These are phyloP conservation scores for Ophiostoma ips DNA, from an alignment of 2,329 filamentous ascomycete species.

Conservation along the genomic window DNA sequence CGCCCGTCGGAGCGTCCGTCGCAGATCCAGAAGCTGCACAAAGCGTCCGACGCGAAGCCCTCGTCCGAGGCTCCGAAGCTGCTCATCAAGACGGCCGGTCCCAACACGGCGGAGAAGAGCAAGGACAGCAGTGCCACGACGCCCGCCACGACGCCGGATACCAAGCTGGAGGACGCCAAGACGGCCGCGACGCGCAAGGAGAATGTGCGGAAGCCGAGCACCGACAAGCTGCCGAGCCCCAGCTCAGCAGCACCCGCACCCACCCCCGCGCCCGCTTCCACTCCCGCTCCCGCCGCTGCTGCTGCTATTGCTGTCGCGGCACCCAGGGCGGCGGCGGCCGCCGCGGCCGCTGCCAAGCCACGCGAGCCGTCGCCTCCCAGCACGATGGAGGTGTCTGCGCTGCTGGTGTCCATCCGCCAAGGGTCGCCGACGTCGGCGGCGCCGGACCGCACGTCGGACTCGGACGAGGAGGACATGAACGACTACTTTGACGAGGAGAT, in stretches of 20 bases:
- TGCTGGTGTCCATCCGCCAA: constrained; percentile 10
- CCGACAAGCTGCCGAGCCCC: background rate
- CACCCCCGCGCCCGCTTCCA: too few relatives aligned
- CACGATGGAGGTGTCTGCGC: background rate
- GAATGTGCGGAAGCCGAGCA: background rate
- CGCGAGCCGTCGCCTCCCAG: background rate
- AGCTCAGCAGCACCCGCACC: background rate
- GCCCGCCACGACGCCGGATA: background rate
- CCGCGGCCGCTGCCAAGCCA: too few relatives aligned
- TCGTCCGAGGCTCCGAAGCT: background rate
- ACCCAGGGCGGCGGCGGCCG: background rate
- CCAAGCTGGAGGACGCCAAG: background rate
- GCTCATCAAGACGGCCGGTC: background rate
- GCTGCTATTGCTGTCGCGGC: too few relatives aligned
- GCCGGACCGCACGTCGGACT: constrained; percentile 27
- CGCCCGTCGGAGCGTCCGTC: background rate
- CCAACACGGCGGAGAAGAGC: background rate
- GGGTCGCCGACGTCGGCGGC: background rate
- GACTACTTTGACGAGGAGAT: constrained; percentile 42
- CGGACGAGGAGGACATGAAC: constrained; percentile 44
- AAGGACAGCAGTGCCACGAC: background rate
- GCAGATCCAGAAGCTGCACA: background rate
- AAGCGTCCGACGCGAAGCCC: background rate
- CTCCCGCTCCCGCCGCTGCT: too few relatives aligned
- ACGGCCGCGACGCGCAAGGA: background rate